Percentiles rank a stretch among this genome's conserved stretches.
Evolutionary conservation across 2,329 filamentous ascomycete species (phyloP).

Genomic region (Trichoderma sp.): DNA sequence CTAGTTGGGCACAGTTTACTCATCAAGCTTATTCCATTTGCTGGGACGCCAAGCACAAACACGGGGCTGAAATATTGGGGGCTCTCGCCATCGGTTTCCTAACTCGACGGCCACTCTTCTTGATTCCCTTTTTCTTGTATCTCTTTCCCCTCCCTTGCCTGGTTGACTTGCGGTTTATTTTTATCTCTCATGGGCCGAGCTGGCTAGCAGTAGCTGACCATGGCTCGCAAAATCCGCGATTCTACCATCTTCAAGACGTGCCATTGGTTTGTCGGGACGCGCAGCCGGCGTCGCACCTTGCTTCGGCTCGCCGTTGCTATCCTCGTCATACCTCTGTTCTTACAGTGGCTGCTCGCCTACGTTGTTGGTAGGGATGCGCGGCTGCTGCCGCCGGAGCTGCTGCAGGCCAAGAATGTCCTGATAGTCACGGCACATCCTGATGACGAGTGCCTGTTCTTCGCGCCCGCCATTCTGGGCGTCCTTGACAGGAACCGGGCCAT

Average conservation of each 20-base stretch:
- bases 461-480: slow-evolving; percentile 37
- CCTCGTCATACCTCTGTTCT: slow-evolving; percentile 34
- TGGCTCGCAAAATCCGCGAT: slow-evolving; percentile 13
- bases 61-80: background rate
- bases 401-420: slow-evolving; percentile 39
- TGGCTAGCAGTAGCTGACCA: background rate
- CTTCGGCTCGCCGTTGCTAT: slow-evolving; percentile 25
- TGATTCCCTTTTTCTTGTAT: background rate
- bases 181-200: background rate
- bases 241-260: slow-evolving; percentile 14
- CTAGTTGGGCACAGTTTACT: slow-evolving; percentile 13
- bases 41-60: background rate
- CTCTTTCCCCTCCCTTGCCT: background rate
- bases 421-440: slow-evolving; percentile 44
- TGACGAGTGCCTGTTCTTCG: slow-evolving; percentile 43
- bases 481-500: slow-evolving; percentile 34
- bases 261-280: slow-evolving; percentile 29
- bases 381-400: slow-evolving; percentile 40
- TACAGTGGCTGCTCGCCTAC: slow-evolving; percentile 42
- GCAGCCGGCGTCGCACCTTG: slow-evolving; percentile 28
- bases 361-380: slow-evolving; percentile 40
- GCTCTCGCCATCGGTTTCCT: background rate
- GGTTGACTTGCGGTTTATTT: background rate
- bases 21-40: background rate
- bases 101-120: background rate